Percentiles rank a stretch among this genome's conserved stretches.
phyloP scores from a whole-genome alignment of 2,329 filamentous ascomycete genomes.

The Microcera coccophila region DNA sequence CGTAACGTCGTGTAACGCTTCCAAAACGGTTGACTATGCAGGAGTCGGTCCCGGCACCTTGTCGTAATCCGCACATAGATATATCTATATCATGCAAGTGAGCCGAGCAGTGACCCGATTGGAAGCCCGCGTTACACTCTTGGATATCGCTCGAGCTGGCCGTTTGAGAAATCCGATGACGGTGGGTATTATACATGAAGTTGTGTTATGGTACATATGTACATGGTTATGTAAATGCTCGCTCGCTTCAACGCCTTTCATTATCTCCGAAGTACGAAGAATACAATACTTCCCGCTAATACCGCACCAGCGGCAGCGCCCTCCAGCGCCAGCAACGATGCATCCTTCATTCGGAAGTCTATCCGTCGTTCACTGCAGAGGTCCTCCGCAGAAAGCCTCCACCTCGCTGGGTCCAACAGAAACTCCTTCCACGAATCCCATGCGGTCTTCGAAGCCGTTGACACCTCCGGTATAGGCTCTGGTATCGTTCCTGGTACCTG shows the following conservation, averaged over 20 bases:
- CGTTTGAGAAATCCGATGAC: neutral
- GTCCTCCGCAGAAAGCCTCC: constrained; percentile 51
- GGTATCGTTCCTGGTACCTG: constrained; percentile 4
- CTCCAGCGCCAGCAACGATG: constrained; percentile 66
- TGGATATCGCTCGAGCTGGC: too few relatives aligned
- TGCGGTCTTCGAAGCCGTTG: neutral
- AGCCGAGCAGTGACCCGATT: too few relatives aligned
- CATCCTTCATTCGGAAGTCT: constrained; percentile 62
- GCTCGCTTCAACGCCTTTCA: constrained; percentile 19
- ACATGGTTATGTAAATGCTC: neutral
- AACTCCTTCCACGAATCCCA: constrained; percentile 28
- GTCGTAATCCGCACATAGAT: too few relatives aligned
- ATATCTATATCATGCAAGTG: too few relatives aligned
- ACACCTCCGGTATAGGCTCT: constrained; percentile 8
- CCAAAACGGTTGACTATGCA: too few relatives aligned
- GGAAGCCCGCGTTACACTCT: too few relatives aligned
- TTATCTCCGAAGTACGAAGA: constrained; percentile 42
- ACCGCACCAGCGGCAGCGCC: constrained; percentile 63
- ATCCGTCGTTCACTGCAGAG: constrained; percentile 63
- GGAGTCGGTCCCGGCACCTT: too few relatives aligned
- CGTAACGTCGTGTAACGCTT: too few relatives aligned
- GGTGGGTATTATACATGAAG: neutral
- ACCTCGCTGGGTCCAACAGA: constrained; percentile 40
- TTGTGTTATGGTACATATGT: neutral
- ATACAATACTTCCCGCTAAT: constrained; percentile 51